A percentile compares a stretch with the other conserved stretches of the same genome.
phyloP scores from a whole-genome alignment of 768 basidiomycete species.

The Kwoniella europaea region DNA sequence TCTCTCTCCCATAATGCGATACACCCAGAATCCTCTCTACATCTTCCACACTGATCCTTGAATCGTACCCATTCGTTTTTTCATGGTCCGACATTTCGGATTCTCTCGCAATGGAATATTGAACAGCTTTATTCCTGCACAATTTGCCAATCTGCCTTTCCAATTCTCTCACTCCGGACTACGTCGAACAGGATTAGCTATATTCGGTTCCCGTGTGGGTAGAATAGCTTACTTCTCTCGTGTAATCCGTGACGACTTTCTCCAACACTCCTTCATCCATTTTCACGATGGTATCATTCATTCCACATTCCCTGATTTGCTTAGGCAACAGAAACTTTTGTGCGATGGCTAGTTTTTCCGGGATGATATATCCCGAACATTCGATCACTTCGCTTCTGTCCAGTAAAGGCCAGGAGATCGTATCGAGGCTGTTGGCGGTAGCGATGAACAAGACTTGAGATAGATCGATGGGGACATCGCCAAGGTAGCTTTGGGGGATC shows the following conservation, averaged over 20 bases:
- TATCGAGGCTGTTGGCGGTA: slow-evolving; percentile 86
- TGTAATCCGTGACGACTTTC: slow-evolving; percentile 77
- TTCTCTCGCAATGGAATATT: slow-evolving; percentile 73
- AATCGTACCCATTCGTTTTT: slow-evolving; percentile 63
- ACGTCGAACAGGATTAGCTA: background rate
- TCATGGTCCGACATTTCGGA: slow-evolving; percentile 6
- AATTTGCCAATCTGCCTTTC: slow-evolving; percentile 85
- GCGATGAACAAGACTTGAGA: slow-evolving; percentile 90
- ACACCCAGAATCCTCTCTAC: slow-evolving; percentile 84
- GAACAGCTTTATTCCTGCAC: slow-evolving; percentile 89
- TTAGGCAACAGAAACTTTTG: slow-evolving; percentile 85
- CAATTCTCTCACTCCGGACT: slow-evolving; percentile 84
- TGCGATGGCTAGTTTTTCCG: slow-evolving; percentile 90
- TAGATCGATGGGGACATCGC: slow-evolving; percentile 67
- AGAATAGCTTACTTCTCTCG: slow-evolving; percentile 65
- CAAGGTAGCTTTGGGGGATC: slow-evolving; percentile 32
- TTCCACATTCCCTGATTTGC: slow-evolving; percentile 78
- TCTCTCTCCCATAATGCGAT: slow-evolving; percentile 67
- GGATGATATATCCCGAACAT: slow-evolving; percentile 74
- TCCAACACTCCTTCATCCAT: slow-evolving; percentile 74
- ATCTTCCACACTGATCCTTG: slow-evolving; percentile 69
- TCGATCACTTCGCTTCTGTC: slow-evolving; percentile 90
- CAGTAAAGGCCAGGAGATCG: slow-evolving; percentile 82
- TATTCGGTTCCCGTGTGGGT: too few relatives aligned
- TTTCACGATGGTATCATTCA: slow-evolving; percentile 67